Evolutionary conservation across 331 rosid species (phyloP).

Genomic region (Pyrus hybrid): DNA sequence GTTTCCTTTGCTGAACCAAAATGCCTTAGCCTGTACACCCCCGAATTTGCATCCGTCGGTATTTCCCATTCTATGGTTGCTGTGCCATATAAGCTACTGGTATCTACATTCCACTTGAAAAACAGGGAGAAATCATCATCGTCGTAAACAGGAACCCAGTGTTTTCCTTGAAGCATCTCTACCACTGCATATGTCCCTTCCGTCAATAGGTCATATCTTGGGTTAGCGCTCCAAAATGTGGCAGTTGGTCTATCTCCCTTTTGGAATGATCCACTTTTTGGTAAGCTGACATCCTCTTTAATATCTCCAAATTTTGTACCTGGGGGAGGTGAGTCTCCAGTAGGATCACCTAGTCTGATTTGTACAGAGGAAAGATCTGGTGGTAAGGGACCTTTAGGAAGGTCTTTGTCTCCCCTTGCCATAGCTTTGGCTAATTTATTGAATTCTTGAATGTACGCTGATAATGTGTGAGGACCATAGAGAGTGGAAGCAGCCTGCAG

Average conservation of each 20-base stretch:
- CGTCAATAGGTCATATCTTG: conserved; percentile 58
- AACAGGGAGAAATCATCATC: conserved; percentile 68
- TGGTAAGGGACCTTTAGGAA: conserved; percentile 37
- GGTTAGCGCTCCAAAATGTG: conserved; percentile 72
- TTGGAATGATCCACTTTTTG: conserved; percentile 40
- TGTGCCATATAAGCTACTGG: conserved; percentile 24
- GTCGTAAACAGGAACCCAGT: conserved; percentile 52
- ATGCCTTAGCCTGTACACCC: conserved; percentile 63
- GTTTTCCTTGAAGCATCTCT: conserved; percentile 46
- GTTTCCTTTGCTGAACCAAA: conserved; percentile 62
- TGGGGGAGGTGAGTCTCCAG: conserved; percentile 39
- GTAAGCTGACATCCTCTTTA: conserved; percentile 49
- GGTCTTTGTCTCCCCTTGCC: conserved; percentile 40
- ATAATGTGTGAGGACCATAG: conserved; percentile 80
- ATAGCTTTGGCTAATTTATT: conserved; percentile 63
- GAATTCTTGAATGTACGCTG: conserved; percentile 82
- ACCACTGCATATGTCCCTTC: conserved; percentile 72
- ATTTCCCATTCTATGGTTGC: conserved; percentile 69
- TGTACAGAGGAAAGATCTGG: conserved; percentile 66
- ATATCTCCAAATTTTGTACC: conserved; percentile 53
- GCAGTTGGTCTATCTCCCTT: conserved; percentile 48
- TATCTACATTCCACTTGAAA: conserved; percentile 58
- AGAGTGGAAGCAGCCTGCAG: conserved; percentile 80
- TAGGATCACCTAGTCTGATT: conserved; percentile 26
- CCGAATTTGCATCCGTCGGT: conserved; percentile 40